Evolutionary conservation across 495 filamentous ascomycete genomes (phyloP), one percentile per base, ranked within the genome.

Genomic region (Acidiella bohemica): DNA sequence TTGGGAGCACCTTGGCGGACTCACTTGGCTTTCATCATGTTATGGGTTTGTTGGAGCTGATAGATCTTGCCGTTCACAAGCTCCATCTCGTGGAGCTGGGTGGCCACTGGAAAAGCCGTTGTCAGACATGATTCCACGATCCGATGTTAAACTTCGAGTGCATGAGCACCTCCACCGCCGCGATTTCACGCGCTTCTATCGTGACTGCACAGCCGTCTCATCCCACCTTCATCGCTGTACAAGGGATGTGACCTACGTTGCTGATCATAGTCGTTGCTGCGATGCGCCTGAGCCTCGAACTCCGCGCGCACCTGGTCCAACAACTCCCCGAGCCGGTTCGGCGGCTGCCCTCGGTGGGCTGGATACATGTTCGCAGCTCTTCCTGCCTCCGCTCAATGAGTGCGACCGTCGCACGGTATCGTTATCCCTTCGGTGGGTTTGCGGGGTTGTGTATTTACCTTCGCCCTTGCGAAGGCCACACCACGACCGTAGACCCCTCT

Each of bases 21-120:
- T 57, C 67, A 97, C 90, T 93, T 93, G 58, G 73, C 66, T 66
- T 95, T 96, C 57, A 95, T 78, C 14, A 70, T 68, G 26, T 81
- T 65, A 56, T 97, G 90, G 16, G 76, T 70, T 53, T 90, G 83
- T 61, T 97, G 88, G 50, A 97, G 71, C 44, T 81, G 71, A 54
- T 80, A 93, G 37, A 97, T 81, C 57, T 88, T 92, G 56, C 85
- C 76, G 38, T 86, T 74, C 32, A 97, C 82, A 57, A 92, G 68
- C 49, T 93, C 81, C 72, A 96, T 86, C 59, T 97, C 90, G 36
- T 87, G 72, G 41, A 93, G 75, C 56, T 96, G 90, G 22, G 72
- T 68, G 30, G 80, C 74, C 50, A 95, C 88, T 96, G 45, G 14
- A 53, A 24, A 11, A 39, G 43, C 35, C 43, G 51, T n/a, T n/a